Percentiles rank a stretch among this genome's conserved stretches.
Conservation (phyloP, 345 rosid species). For the Pistacia atlantica region DNA sequence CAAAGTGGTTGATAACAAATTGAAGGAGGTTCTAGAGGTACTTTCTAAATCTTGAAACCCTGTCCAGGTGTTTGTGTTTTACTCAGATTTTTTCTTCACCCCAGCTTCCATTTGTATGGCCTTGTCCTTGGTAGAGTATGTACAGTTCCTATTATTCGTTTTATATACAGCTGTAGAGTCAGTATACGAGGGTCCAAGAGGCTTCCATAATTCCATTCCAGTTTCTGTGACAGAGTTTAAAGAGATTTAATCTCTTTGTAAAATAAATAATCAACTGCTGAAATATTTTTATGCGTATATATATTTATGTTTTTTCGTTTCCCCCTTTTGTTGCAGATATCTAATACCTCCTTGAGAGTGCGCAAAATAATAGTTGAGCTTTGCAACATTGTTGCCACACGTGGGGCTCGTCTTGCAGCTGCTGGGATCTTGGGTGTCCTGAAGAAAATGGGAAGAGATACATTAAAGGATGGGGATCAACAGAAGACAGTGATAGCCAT, state of each 20-base stretch:
- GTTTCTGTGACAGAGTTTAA: too few relatives aligned
- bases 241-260: too few relatives aligned
- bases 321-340: conserved; percentile 41
- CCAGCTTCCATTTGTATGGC: neutral
- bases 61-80: neutral
- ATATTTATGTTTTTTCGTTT: neutral
- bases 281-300: neutral
- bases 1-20: conserved; percentile 59
- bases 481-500: conserved; percentile 68
- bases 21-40: conserved; percentile 70
- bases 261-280: neutral
- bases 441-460: conserved; percentile 77
- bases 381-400: conserved; percentile 70
- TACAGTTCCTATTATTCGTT: neutral
- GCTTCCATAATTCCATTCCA: too few relatives aligned
- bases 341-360: conserved; percentile 52
- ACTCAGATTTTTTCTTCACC: neutral
- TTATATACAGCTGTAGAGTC: neutral
- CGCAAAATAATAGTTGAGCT: conserved; percentile 62
- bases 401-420: conserved; percentile 78
- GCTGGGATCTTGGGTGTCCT: conserved; percentile 76
- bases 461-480: conserved; percentile 48
- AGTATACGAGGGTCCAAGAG: too few relatives aligned
- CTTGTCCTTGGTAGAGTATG: neutral
- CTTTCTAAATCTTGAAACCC: conserved; percentile 13